phyloP scores from a whole-genome alignment of 768 basidiomycete species.

The Gyrodon lividus region DNA sequence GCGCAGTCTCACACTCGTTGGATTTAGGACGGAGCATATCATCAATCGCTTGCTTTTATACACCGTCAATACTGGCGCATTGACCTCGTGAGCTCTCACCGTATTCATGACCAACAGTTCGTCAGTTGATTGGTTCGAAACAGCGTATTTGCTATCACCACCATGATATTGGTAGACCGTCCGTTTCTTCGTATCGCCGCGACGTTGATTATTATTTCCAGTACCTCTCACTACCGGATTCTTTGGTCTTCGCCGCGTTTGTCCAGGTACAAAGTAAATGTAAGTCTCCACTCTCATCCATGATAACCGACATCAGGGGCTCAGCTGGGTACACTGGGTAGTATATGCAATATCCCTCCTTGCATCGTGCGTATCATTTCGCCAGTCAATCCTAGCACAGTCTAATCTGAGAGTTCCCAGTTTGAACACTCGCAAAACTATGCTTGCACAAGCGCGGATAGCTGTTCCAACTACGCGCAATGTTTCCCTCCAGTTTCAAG shows the following conservation, averaged over 20 bases:
- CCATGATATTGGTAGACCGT: conserved; percentile 2
- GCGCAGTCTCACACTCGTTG: no score
- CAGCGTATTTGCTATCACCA: conserved; percentile 10
- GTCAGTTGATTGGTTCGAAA: background rate
- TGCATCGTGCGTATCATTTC: conserved; percentile 10
- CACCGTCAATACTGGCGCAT: conserved; percentile 16
- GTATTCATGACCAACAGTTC: background rate
- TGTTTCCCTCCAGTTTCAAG: no score
- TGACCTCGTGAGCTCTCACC: conserved; percentile 11
- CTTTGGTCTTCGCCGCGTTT: conserved; percentile 8
- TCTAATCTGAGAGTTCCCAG: no score
- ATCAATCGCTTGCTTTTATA: conserved; percentile 18
- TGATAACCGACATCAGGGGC: no score
- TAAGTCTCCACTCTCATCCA: background rate
- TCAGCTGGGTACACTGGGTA: background rate
- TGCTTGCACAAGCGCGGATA: no score
- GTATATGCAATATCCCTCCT: conserved; percentile 18
- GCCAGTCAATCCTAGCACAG: no score
- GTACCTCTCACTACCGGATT: conserved; percentile 4
- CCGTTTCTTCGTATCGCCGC: no score
- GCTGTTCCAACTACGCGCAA: no score
- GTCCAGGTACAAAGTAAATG: conserved; percentile 18
- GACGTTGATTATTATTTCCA: background rate
- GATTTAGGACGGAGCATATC: conserved; percentile 11
- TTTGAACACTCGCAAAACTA: no score